Base-by-base conservation (phyloP, 2,329 filamentous ascomycete genomes). In the Colletotrichum paranaense region DNA sequence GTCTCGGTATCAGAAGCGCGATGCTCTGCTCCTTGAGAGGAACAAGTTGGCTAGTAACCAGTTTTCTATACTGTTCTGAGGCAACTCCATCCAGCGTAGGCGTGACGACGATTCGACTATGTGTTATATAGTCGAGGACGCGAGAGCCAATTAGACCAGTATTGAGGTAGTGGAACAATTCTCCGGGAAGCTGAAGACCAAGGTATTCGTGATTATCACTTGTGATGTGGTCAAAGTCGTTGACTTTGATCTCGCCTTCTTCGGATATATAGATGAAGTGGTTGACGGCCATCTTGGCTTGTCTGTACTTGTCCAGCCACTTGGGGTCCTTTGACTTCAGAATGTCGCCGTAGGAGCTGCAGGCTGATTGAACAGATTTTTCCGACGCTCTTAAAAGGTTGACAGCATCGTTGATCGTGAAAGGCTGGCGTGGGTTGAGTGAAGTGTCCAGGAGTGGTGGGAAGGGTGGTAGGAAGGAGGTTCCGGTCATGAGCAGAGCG, bases 131-230 rank as follows among this genome's bases (percentile, higher is more conserved):
- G 80, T 93, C 94, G 14, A 97, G 88, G 49, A 98, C 87, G 60
- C 94, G 91, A 28, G 95, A 88, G 32, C 94, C 91, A 76, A 98
- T 91, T 56, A 98, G 85, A 42, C 95, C 97, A 64, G 90, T 92
- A 72, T 95, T 95, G 62, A 98, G 88, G 81, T 98, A 98, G 82
- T 95, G 93, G 81, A 96, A 95, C 22, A 98, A 87, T 82, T 99
- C 97, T 53, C 95, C 92, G 0, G 97, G 95, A 5, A 99, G 87
- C 73, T 95, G 93, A 72, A 97, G 90, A n/a, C 95, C 95, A 74
- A 98, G 90, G 80, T 98, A 95, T 79, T 96, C 92, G 80, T 97
- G 94, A 76, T 97, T 92, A 80, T 98, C 95, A 58, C 89, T 89
- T 2, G 97, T 95, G 24, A 95, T 89, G 67, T 91, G 88, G 8